Conservation (phyloP, 495 filamentous ascomycete species). For the Penicillium parvum region DNA sequence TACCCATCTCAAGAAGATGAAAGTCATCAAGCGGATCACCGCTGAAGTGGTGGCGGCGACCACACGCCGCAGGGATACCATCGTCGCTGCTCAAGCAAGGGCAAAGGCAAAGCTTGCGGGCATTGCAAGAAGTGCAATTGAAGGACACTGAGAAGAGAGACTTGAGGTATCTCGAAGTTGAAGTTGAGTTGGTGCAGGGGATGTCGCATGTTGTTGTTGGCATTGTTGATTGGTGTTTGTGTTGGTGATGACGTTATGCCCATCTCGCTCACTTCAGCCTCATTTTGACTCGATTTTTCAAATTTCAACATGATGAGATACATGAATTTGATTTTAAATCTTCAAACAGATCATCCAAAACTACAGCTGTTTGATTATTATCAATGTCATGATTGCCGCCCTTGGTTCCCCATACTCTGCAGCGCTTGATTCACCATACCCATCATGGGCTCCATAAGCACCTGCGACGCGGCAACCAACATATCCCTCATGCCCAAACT, state of each 20-base stretch:
- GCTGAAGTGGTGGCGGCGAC: slow-evolving; percentile 53
- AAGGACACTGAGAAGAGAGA: neutral
- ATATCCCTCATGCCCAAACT: slow-evolving; percentile 46
- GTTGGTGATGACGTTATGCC: slow-evolving; percentile 12
- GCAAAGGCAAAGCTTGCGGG: neutral
- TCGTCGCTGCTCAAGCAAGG: slow-evolving; percentile 9
- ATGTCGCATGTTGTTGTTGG: slow-evolving; percentile 6
- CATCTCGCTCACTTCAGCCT: neutral
- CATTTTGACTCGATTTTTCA: slow-evolving; percentile 9
- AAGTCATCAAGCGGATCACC: slow-evolving; percentile 55
- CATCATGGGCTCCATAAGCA: slow-evolving; percentile 28
- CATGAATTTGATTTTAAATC: no score
- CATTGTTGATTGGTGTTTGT: slow-evolving; percentile 10
- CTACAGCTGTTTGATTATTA: no score
- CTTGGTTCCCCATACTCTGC: slow-evolving; percentile 31
- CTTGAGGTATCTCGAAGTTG: no score
- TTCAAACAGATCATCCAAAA: no score
- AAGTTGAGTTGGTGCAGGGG: neutral
- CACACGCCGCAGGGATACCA: slow-evolving; percentile 26
- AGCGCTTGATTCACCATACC: slow-evolving; percentile 28
- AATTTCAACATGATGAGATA: no score
- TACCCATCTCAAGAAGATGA: slow-evolving; percentile 88
- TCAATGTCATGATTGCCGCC: slow-evolving; percentile 5
- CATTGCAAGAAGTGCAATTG: neutral
- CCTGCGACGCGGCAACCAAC: slow-evolving; percentile 27